Evolutionary conservation across 306 rosid species (phyloP).

Genomic region (Acacia acuminata): DNA sequence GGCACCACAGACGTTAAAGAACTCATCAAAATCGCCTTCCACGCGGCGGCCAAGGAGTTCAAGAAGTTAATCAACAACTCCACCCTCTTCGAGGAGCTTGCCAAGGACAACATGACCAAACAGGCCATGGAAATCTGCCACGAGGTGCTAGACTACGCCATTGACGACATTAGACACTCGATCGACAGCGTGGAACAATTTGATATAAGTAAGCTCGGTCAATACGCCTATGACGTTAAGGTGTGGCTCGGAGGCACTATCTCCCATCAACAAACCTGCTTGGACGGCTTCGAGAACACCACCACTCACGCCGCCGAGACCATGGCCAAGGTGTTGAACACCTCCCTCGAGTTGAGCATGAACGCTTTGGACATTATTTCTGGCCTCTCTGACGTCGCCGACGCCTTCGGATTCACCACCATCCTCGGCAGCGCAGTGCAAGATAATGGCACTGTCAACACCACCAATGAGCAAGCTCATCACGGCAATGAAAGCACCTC

Average conservation of each 20-base stretch:
- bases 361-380: conserved; percentile 69
- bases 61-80: conserved; percentile 31
- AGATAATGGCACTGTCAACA: not conserved
- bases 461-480: not conserved
- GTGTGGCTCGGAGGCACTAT: conserved; percentile 75
- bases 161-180: conserved; percentile 54
- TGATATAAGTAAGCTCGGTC: conserved; percentile 28
- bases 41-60: conserved; percentile 40
- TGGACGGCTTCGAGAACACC: conserved; percentile 70
- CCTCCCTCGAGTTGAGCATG: conserved; percentile 55
- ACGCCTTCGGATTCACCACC: not conserved
- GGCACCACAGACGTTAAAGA: conserved; percentile 47
- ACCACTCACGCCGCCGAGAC: conserved; percentile 49
- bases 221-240: conserved; percentile 56
- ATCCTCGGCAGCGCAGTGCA: not conserved
- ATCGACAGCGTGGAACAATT: conserved; percentile 40
- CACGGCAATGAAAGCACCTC: not conserved
- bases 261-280: conserved; percentile 67
- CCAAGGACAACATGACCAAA: conserved; percentile 43
- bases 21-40: conserved; percentile 55
- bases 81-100: conserved; percentile 33
- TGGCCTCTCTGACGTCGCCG: conserved; percentile 30
- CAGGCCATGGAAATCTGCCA: conserved; percentile 66
- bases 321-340: conserved; percentile 50
- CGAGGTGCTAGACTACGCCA: conserved; percentile 69